Base-by-base conservation (phyloP, 2,329 filamentous ascomycete genomes). In the Metarhizium anisopliae region DNA sequence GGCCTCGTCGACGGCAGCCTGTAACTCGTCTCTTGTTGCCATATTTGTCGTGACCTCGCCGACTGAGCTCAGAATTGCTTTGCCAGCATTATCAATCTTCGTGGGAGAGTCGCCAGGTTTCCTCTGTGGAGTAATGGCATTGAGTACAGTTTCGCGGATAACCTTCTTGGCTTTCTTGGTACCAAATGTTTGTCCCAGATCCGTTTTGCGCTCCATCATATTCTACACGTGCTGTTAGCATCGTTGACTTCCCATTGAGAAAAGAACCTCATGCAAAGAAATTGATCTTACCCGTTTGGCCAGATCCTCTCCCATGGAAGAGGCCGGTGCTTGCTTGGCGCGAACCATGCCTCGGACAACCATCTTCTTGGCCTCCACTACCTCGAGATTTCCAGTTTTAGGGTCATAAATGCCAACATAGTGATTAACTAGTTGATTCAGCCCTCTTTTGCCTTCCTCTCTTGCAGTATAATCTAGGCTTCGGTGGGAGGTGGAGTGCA, bases 91-190 rank as follows among this genome's bases (percentile, higher is more conserved):
- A 56, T 81, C 79, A 47, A 84, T 74, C 62, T 80, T 79, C 40
- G 72, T 71, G n/a, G 75, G 71, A 47, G 66, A 67, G 40, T 70
- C 67, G 25, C 69, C 65, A 42, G 61, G 53, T 55, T 62, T 67
- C 59, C 67, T 72, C 64, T 68, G 67, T 47, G 75, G 70, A 47
- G 71, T 72, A 62, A 93, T 90, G 18, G 87, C 86, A 65, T 92
- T 91, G 63, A 88, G 79, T 2, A 84, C 83, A 60, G 81, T 77
- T 55, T 85, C 81, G 32, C 79, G 77, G 62, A 94, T 83, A 1
- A 83, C 86, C 73, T 92, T 93, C 77, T 85, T 87, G 25, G 89
- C 87, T 72, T 92, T 93, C 75, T 89, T 91, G 30, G 89, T 93
- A 68, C 90, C 90, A 65, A 95, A 95, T 36, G 86, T 84, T 63